These are phyloP conservation scores for Avena atlantica DNA, from an alignment of 176 grass and related monocot species.

Conservation along the genomic window DNA sequence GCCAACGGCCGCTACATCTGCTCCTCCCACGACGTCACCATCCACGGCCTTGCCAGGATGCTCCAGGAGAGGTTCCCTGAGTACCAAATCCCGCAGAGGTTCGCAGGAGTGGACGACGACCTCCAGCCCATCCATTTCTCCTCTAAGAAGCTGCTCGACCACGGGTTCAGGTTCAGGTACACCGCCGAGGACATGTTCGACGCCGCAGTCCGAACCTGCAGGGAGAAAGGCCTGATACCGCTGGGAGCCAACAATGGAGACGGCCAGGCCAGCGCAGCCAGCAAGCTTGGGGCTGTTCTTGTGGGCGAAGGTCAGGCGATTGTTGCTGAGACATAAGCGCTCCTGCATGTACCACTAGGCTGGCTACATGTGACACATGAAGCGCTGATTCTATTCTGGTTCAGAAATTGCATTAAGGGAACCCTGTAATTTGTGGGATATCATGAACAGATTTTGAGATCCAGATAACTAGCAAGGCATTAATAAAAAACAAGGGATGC, in stretches of 20 bases:
- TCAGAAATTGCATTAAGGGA: not conserved
- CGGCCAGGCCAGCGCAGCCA: not conserved
- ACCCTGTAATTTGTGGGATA: not conserved
- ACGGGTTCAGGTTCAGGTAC: constrained; percentile 78
- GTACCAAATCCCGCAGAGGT: constrained; percentile 59
- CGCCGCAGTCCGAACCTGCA: constrained; percentile 63
- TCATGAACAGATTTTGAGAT: not conserved
- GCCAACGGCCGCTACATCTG: constrained; percentile 80
- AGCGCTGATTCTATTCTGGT: not conserved
- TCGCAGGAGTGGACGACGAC: constrained; percentile 54
- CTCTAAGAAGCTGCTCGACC: constrained; percentile 72
- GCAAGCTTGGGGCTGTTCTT: constrained; percentile 11
- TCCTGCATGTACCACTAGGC: not conserved
- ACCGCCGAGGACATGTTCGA: constrained; percentile 84
- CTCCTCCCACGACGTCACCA: constrained; percentile 80
- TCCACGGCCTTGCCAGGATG: constrained; percentile 78
- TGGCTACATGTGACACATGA: not conserved
- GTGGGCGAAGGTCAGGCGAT: not conserved
- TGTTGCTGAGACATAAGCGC: constrained; percentile 33
- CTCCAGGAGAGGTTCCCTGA: constrained; percentile 60
- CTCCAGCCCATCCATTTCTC: constrained; percentile 59
- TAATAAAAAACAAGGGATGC: not conserved
- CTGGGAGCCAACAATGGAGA: not conserved
- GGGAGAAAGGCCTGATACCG: constrained; percentile 71
- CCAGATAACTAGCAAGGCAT: not conserved